Percentiles rank a stretch among this genome's conserved stretches.
These are phyloP conservation scores for Quercus aquifolioides DNA, from an alignment of 306 rosid species.

Conservation along the genomic window DNA sequence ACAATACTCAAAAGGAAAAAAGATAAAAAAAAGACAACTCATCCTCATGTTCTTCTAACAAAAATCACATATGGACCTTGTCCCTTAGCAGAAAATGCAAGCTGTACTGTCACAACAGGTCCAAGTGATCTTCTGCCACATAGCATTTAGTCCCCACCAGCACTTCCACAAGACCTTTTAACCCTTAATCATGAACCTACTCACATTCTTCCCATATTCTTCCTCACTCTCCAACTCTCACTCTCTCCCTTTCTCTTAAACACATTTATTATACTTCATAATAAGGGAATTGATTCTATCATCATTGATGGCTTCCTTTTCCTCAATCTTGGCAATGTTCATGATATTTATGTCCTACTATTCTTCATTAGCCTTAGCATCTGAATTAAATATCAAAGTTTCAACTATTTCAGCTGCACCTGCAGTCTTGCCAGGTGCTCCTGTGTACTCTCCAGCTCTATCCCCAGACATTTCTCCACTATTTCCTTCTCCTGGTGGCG, in stretches of 20 bases:
- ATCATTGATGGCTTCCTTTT: conserved; percentile 44
- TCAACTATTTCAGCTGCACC: conserved; percentile 55
- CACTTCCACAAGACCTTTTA: conserved; percentile 20
- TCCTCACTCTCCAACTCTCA: neutral
- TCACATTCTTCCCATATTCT: neutral
- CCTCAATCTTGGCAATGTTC: conserved; percentile 16
- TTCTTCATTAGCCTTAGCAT: conserved; percentile 19
- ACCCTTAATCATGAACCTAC: conserved; percentile 8
- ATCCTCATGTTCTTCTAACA: conserved; percentile 10
- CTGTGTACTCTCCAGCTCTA: conserved; percentile 30
- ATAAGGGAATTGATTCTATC: conserved; percentile 10
- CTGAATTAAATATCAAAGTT: conserved; percentile 1
- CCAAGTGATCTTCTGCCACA: conserved; percentile 13
- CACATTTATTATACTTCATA: conserved; percentile 17
- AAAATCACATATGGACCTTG: conserved; percentile 12
- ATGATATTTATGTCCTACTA: conserved; percentile 14
- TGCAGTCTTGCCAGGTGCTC: conserved; percentile 30
- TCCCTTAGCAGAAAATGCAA: conserved; percentile 22
- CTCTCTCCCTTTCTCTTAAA: neutral
- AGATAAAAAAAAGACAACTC: conserved; percentile 2
- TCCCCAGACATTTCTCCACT: conserved; percentile 50
- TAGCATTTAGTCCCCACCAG: conserved; percentile 23
- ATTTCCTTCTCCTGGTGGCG: conserved; percentile 46
- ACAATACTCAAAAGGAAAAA: conserved; percentile 5
- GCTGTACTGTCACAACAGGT: conserved; percentile 18